Evolutionary conservation across 2,329 filamentous ascomycete genomes (phyloP).

Genomic region (Tolypocladium tundrense): DNA sequence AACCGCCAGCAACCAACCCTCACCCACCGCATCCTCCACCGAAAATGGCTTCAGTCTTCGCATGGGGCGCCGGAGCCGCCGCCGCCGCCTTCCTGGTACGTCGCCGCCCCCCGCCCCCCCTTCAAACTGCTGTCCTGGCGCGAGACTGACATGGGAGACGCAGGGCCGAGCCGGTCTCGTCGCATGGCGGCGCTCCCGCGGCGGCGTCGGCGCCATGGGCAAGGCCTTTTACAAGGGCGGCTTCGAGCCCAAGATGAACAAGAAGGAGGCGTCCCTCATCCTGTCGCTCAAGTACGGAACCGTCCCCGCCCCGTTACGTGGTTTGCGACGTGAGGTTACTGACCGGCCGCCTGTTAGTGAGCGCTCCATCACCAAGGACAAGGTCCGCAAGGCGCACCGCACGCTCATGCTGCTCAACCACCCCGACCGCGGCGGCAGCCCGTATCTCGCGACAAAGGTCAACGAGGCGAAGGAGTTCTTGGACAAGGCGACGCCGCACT

Average conservation of each 20-base stretch:
- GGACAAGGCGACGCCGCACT: constrained; percentile 49
- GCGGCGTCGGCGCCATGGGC: constrained; percentile 68
- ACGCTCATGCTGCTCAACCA: constrained; percentile 96
- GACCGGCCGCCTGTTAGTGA: constrained; percentile 47
- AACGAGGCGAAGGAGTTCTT: constrained; percentile 97
- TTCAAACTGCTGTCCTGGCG: not conserved
- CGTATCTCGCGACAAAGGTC: constrained; percentile 93
- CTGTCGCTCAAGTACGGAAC: constrained; percentile 68
- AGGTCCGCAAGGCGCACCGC: constrained; percentile 89
- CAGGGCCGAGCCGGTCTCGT: constrained; percentile 89
- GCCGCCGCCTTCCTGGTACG: constrained; percentile 42
- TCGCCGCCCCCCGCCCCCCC: not conserved
- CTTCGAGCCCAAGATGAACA: constrained; percentile 93
- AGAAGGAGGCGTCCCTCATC: constrained; percentile 82
- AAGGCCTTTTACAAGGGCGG: constrained; percentile 96
- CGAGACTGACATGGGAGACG: not conserved
- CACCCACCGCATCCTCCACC: not conserved
- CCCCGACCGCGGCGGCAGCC: constrained; percentile 91
- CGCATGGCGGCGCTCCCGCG: constrained; percentile 73
- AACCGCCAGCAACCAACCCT: not conserved
- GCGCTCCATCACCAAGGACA: constrained; percentile 78
- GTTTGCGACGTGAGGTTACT: not conserved
- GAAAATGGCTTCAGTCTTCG: constrained; percentile 33
- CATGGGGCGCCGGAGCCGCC: constrained; percentile 36
- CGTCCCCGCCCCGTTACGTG: too few species aligned